Base-by-base conservation (phyloP, 2,329 filamentous ascomycete genomes). In the Diaporthe ilicicola region DNA sequence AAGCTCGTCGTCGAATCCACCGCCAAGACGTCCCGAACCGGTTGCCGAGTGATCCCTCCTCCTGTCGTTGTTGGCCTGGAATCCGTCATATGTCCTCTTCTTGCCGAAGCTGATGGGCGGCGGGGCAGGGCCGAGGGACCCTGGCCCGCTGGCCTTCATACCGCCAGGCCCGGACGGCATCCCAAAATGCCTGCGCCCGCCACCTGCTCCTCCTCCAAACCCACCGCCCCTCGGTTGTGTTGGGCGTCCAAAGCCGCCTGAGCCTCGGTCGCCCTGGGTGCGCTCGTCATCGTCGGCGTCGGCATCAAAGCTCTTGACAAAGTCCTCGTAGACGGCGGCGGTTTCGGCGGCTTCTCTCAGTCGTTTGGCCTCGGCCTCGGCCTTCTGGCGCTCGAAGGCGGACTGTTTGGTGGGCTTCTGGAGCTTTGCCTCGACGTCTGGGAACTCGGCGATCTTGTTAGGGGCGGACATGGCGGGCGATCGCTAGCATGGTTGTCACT, bases 331-430 rank as follows among this genome's bases (percentile, higher is more conserved):
- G 0, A 94, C 94, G 29, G 94, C 94, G 27, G 93, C 93, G 8
- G 93, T 97, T 82, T 97, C 95, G 75, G 92, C 94, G 77, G 92
- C 92, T 81, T 97, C 95, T 75, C 94, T 89, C 75, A 89, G 88
- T 71, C 93, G 91, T 83, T 97, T 97, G 29, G 94, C 94, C 84
- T 97, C 94, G 70, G 93, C 93, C 79, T 97, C 94, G 72, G 93
- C 93, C 80, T 93, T 94, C 80, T 97, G 93, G 76, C 92, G 91
- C 83, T 97, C 95, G 79, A 97, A 97, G 32, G 92, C 87, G 24
- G 94, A 97, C 79, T 96, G 93, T 82, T 95, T 96, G 73, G 91
- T 88, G 0, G 93, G 90, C 61, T 93, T 93, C 69, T 92, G 89
- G 64, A 96, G 90, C 81, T 97, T 97, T 65, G 91, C 88, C 70